Base-by-base conservation (phyloP, 805 yeast species). In the Pichia deserticola region DNA sequence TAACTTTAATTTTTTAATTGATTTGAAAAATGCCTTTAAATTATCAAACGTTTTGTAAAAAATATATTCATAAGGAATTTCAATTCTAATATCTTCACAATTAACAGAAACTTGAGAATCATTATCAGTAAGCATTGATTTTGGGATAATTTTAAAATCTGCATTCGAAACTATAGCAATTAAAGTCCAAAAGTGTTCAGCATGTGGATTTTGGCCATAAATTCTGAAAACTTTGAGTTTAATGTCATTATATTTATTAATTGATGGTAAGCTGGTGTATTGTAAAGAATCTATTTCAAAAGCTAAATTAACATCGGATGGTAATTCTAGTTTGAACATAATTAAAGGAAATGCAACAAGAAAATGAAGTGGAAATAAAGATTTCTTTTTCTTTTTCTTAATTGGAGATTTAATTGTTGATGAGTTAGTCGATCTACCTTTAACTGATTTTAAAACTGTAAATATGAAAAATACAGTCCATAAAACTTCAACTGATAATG, bases 41-140 rank as follows among this genome's bases (percentile, higher is more conserved):
- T 87, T 88, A 59, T 90, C 97, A 58, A 90, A 79, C 5, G 89
- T 77, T 40, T 81, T 78, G 67, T 83, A 89, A 54, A 88, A 82
- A 47, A 86, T 74, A 60, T 86, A 86, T 50, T 82, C 82, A 65
- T 82, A 81, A 0, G 98, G 97, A 45, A 89, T 59, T 50, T 65
- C 69, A 47, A 66, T 59, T 50, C 68, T 50, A n/a, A 58, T 50
- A 3, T 68, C 59, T 28, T 60, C 48, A 27, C 62, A 56, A 42
- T 36, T 50, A 25, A 62, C 36, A 8, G 42, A 44, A 28, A 58
- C 47, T 36, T 48, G 45, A 2, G 49, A 39, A 8, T 57, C 61
- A 40, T 47, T 45, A 3, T 44, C 42, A 9, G 32, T 8, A 13
- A 44, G n/a, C 7, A 44, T 36, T 7, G 43, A 36, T 8, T 42